phyloP scores from a whole-genome alignment of 1,284 basidiomycete genomes.

The Cutaneotrichosporon dermatis region DNA sequence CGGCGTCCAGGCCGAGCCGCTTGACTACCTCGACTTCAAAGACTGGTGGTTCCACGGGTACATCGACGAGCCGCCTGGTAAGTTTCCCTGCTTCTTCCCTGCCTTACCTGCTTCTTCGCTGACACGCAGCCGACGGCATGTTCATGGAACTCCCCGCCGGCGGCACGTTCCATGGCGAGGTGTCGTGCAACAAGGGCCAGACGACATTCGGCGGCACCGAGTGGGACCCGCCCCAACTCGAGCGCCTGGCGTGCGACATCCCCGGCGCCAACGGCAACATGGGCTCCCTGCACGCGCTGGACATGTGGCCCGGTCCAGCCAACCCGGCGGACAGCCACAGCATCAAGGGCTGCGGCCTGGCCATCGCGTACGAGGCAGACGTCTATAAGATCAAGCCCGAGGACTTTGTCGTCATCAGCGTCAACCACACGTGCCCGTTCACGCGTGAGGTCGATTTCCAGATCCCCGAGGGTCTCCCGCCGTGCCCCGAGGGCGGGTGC shows the following conservation, averaged over 20 bases:
- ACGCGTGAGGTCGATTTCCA: conserved; percentile 58
- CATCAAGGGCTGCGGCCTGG: conserved; percentile 42
- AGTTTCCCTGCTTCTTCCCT: too few species aligned
- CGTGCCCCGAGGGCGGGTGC: conserved; percentile 64
- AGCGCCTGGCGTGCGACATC: not conserved
- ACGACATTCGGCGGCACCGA: conserved; percentile 19
- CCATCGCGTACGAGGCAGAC: conserved; percentile 65
- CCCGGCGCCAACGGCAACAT: not conserved
- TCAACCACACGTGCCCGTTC: conserved; percentile 70
- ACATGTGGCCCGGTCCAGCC: not conserved
- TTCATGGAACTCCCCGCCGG: conserved; percentile 8
- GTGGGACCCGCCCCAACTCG: too few species aligned
- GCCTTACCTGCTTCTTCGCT: not conserved
- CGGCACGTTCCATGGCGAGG: conserved; percentile 32
- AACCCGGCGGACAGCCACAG: not conserved
- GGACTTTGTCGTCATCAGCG: conserved; percentile 66
- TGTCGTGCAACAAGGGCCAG: conserved; percentile 35
- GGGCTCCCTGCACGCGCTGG: not conserved
- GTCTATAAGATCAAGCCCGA: conserved; percentile 56
- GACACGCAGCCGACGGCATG: conserved; percentile 3
- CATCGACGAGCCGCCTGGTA: not conserved
- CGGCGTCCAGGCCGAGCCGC: not conserved
- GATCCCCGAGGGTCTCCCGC: conserved; percentile 61
- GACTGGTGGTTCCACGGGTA: conserved; percentile 1
- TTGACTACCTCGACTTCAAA: not conserved